Evolutionary conservation across 345 rosid species (phyloP).

Genomic region (Clausena lansium): DNA sequence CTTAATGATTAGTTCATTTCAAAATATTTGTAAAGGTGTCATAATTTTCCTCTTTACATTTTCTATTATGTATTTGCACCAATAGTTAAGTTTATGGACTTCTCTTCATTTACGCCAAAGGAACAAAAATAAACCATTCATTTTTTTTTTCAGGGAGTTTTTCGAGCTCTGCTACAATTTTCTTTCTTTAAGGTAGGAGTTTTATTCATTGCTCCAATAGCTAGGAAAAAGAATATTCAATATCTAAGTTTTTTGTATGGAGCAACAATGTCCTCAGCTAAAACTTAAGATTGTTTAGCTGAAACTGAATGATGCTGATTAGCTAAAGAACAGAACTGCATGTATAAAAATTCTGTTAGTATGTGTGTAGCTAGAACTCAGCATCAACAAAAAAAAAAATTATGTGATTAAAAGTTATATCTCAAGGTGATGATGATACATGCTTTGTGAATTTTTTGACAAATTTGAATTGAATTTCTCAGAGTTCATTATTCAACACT

Average conservation of each 20-base stretch:
- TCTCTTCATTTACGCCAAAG: background rate
- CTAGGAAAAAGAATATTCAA: background rate
- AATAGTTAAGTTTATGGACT: background rate
- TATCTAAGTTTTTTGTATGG: no score
- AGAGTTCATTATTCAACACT: slow-evolving; percentile 23
- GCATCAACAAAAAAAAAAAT: background rate
- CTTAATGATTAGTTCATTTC: no score
- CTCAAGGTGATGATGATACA: background rate
- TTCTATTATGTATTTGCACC: background rate
- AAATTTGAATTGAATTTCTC: slow-evolving; percentile 4
- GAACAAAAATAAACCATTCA: background rate
- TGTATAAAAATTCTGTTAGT: background rate
- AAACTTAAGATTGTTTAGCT: no score
- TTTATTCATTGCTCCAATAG: background rate
- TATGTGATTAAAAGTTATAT: background rate
- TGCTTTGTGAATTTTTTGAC: background rate
- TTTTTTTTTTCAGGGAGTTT: background rate
- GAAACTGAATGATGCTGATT: background rate
- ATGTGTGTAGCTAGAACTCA: background rate
- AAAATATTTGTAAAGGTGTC: no score
- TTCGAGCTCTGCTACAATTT: background rate
- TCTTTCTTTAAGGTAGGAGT: slow-evolving; percentile 23
- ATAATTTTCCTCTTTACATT: background rate
- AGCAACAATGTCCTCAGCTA: background rate
- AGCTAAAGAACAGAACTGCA: background rate